Base-by-base conservation (phyloP, 2,329 filamentous ascomycete genomes). In the Xylaria sp. region DNA sequence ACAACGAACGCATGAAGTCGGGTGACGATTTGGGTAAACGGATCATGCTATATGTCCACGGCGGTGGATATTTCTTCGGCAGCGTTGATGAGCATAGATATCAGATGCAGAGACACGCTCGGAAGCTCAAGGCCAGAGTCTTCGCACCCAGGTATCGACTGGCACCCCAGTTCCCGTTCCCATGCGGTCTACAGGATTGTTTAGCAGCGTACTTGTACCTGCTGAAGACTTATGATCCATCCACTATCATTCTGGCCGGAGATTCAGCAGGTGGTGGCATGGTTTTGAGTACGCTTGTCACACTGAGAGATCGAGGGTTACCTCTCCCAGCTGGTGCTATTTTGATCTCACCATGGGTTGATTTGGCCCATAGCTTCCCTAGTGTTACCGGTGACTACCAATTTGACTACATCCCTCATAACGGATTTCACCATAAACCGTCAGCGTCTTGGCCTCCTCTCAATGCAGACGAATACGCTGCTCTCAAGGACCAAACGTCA, bases 41-140 rank as follows among this genome's bases (percentile, higher is more conserved):
- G 59, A 89, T 97, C 65, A 97, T 98, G 87, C 83, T 99, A 27
- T 98, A 98, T 79, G 85, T 98, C 25, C 96, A 98, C 76, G 96
- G 96, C 15, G 95, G 95, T 6, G 95, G 92, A 22, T 98, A 97
- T 80, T 99, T 90, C 80, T 98, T 99, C 77, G 95, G 96, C 15
- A 96, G 93, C 73, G 90, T 97, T 42, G 94, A 97, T 76, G 94
- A 97, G 79, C 96, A 98, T 82, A 90, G 96, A n/a, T 98, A 98
- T 80, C 95, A 98, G 84, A 89, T 99, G 85, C 96, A 99, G 79
- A 87, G 95, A 55, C 94, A 98, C 84, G 96, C 96, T 31, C 87
- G 96, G 61, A 98, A 98, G 81, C 85, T 99, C 67, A 94, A 96
- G 79, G 95, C 94, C 20, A 87, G 94, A 62, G 91, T 97, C 7